Evolutionary conservation across 2,329 filamentous ascomycete species (phyloP).

Genomic region (Sordariomycetes sp.): DNA sequence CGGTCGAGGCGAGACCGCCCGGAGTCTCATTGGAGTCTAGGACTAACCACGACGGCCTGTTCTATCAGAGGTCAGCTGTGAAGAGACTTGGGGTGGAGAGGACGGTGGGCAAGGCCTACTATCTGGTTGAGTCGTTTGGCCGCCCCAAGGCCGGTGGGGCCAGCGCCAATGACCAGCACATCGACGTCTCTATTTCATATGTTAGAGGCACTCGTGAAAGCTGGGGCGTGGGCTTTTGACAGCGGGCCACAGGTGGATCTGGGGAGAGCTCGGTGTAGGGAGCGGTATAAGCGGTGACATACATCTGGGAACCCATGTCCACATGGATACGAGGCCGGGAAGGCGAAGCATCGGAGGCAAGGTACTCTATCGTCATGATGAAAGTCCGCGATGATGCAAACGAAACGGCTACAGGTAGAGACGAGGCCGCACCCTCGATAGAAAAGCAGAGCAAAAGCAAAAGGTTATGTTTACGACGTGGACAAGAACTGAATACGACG

Average conservation of each 20-base stretch:
- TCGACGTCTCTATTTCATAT: constrained; percentile 64
- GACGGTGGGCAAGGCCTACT: constrained; percentile 46
- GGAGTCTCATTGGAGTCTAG: constrained; percentile 85
- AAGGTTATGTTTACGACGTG: too few relatives aligned
- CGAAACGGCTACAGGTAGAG: too few relatives aligned
- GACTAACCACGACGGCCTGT: constrained; percentile 91
- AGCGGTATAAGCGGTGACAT: not conserved
- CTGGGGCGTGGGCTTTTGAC: not conserved
- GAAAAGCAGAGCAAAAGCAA: too few relatives aligned
- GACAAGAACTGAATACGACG: too few relatives aligned
- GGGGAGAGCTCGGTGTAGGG: not conserved
- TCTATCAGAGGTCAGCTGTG: constrained; percentile 34
- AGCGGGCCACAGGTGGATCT: not conserved
- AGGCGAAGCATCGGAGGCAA: too few relatives aligned
- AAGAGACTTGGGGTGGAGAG: not conserved
- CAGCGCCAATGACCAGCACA: constrained; percentile 94
- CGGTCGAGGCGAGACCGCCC: constrained; percentile 91
- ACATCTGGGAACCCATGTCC: too few relatives aligned
- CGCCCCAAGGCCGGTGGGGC: constrained; percentile 93
- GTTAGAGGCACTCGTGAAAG: not conserved
- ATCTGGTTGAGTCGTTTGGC: constrained; percentile 97
- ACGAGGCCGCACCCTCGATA: too few relatives aligned
- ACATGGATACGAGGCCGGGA: too few relatives aligned
- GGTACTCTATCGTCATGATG: too few relatives aligned
- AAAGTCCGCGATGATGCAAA: too few relatives aligned